phyloP scores from a whole-genome alignment of 768 basidiomycete species.

The Xerocomus brunneocitrinus region DNA sequence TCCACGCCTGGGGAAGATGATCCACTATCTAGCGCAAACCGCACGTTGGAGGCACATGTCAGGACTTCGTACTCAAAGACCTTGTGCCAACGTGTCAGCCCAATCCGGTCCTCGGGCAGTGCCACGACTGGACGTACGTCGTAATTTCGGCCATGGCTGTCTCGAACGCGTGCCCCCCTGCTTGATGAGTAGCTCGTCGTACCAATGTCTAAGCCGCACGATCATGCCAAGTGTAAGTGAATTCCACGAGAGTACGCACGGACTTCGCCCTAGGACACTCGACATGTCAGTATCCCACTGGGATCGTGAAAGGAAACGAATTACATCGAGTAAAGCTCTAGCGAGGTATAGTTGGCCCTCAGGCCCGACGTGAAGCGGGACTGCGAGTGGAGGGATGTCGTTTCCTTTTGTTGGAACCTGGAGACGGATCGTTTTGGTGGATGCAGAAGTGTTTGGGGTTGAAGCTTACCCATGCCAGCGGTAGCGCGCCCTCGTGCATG shows the following conservation, averaged over 20 bases:
- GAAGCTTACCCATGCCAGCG: slow-evolving; percentile 16
- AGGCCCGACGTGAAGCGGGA: slow-evolving; percentile 6
- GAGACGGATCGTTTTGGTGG: background rate
- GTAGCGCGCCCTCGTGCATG: slow-evolving; percentile 10
- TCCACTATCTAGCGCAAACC: slow-evolving; percentile 7
- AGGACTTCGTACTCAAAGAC: slow-evolving; percentile 22
- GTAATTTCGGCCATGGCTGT: slow-evolving; percentile 6
- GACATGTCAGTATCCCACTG: slow-evolving; percentile 2
- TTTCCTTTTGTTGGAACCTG: slow-evolving; percentile 16
- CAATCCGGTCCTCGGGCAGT: background rate
- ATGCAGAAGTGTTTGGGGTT: no score
- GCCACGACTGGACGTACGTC: slow-evolving; percentile 5
- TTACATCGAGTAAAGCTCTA: slow-evolving; percentile 13
- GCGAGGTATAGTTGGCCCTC: slow-evolving; percentile 18
- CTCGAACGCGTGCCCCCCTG: slow-evolving; percentile 15
- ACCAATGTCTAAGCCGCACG: slow-evolving; percentile 12
- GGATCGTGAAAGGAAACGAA: background rate
- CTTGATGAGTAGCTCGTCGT: slow-evolving; percentile 7
- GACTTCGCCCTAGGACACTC: slow-evolving; percentile 13
- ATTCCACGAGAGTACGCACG: slow-evolving; percentile 4
- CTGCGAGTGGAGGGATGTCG: slow-evolving; percentile 18
- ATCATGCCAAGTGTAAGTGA: background rate
- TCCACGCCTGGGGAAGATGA: background rate
- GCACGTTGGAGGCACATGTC: slow-evolving; percentile 15
- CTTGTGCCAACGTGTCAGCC: slow-evolving; percentile 5